A percentile compares a stretch with the other conserved stretches of the same genome.
phyloP scores from a whole-genome alignment of 2,329 filamentous ascomycete species.

The Colletotrichum orchidophilum region DNA sequence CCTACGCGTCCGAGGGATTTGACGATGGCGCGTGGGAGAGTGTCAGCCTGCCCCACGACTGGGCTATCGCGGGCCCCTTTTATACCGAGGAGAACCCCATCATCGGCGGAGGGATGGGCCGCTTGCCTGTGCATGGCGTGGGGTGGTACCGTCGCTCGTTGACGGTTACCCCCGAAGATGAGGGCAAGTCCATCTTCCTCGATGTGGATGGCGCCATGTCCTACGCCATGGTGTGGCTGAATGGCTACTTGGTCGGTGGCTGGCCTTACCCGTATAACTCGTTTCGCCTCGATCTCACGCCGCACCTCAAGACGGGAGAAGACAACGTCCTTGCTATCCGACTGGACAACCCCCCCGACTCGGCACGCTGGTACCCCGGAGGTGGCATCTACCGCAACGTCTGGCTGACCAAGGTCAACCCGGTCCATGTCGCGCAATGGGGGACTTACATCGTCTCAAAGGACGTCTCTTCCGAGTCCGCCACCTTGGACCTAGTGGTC shows the following conservation, averaged over 20 bases:
- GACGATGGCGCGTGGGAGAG: constrained; percentile 53
- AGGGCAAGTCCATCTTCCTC: constrained; percentile 51
- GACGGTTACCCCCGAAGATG: constrained; percentile 41
- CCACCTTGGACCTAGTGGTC: constrained; percentile 54
- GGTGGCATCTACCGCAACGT: constrained; percentile 63
- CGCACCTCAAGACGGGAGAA: constrained; percentile 45
- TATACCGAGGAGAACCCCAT: constrained; percentile 43
- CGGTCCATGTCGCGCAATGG: constrained; percentile 57
- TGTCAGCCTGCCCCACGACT: constrained; percentile 57
- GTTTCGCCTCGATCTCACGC: constrained; percentile 60
- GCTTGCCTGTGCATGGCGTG: constrained; percentile 60
- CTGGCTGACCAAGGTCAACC: constrained; percentile 59
- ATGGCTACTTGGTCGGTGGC: constrained; percentile 58
- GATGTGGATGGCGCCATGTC: constrained; percentile 63
- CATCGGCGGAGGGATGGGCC: constrained; percentile 50
- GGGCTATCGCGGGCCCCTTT: constrained; percentile 59
- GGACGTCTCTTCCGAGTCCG: constrained; percentile 53
- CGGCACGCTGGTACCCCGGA: constrained; percentile 64
- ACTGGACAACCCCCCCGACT: constrained; percentile 58
- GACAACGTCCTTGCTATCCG: constrained; percentile 59
- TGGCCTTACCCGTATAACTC: constrained; percentile 63
- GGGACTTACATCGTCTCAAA: constrained; percentile 60
- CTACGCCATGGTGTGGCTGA: constrained; percentile 61
- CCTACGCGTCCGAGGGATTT: constrained; percentile 45
- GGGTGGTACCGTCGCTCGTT: constrained; percentile 61